phyloP scores from a whole-genome alignment of 257 asterid genomes.

The Cruciata laevipes region DNA sequence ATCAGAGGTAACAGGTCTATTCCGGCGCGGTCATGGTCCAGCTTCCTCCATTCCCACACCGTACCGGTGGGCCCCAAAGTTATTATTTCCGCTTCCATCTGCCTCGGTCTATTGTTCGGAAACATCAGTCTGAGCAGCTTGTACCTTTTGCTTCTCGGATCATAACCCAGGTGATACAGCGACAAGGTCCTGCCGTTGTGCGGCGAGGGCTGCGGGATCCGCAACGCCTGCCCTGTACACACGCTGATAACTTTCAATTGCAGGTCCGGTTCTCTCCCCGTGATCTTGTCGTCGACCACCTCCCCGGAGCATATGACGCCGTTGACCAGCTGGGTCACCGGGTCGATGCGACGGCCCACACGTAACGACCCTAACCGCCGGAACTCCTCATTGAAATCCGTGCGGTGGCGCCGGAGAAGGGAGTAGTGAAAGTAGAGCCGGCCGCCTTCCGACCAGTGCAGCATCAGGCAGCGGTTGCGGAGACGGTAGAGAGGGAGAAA shows the following conservation, averaged over 20 bases:
- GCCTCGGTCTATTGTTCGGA: not conserved
- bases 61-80: not conserved
- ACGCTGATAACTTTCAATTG: not conserved
- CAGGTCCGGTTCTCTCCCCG: not conserved
- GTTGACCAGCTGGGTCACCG: not conserved
- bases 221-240: not conserved
- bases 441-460: not conserved
- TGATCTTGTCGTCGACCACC: not conserved
- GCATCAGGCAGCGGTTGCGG: not conserved
- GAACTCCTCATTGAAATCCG: not conserved
- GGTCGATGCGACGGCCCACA: not conserved
- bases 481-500: not conserved
- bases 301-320: not conserved
- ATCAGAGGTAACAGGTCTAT: not conserved
- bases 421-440: not conserved
- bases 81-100: not conserved
- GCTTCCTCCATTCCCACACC: not conserved
- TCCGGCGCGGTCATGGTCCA: not conserved
- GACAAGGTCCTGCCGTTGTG: not conserved
- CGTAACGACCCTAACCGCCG: not conserved
- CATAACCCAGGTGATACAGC: not conserved
- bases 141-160: not conserved
- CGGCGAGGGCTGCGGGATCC: not conserved
- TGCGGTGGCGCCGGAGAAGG: conserved; percentile 1
- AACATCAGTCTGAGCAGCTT: not conserved